Conservation (phyloP, 2,329 filamentous ascomycete genomes). For the Pseudogymnoascus sp. region DNA sequence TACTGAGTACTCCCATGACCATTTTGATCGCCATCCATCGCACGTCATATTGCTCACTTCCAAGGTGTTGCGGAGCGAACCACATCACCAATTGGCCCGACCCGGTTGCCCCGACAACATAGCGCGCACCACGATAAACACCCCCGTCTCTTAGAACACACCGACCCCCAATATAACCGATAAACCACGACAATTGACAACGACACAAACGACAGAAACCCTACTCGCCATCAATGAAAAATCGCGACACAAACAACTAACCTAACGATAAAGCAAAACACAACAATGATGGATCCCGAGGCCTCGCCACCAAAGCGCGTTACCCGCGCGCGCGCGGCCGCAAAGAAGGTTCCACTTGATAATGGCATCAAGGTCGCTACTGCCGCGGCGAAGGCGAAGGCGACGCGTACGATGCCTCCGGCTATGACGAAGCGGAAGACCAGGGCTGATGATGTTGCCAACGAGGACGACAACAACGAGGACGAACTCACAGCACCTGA, state of each 20-base stretch:
- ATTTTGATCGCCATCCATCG: not conserved
- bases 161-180: conserved; percentile 1
- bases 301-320: conserved; percentile 50
- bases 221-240: conserved; percentile 1
- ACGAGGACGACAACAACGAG: conserved; percentile 34
- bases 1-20: not conserved
- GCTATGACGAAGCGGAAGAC: conserved; percentile 44
- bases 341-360: conserved; percentile 30
- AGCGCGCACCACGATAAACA: conserved; percentile 1
- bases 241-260: conserved; percentile 6
- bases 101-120: not conserved
- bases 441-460: conserved; percentile 44
- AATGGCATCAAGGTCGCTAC: conserved; percentile 37
- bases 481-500: conserved; percentile 21
- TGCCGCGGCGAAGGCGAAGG: conserved; percentile 37
- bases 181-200: conserved; percentile 7
- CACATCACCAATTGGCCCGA: not conserved
- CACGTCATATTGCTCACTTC: not conserved
- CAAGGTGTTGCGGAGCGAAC: not conserved
- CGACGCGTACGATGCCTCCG: conserved; percentile 24
- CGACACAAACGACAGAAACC: not conserved
- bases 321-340: conserved; percentile 43
- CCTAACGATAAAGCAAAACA: not conserved
- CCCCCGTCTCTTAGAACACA: conserved; percentile 2
- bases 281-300: conserved; percentile 40